Evolutionary conservation across 768 basidiomycete genomes (phyloP).

Genomic region (Inosperma sp.): DNA sequence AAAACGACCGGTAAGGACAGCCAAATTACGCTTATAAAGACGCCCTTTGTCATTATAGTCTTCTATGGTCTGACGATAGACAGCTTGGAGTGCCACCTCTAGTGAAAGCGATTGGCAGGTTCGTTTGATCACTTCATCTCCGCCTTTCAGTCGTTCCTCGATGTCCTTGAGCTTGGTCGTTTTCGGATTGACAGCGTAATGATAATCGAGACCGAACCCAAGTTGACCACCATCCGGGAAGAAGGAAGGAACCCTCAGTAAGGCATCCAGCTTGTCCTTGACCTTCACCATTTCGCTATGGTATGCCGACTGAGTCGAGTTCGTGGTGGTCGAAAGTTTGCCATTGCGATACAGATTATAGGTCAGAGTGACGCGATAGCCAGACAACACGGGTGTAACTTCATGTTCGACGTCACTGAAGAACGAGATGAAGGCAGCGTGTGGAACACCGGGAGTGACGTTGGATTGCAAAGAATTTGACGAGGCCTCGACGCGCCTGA

Average conservation of each 20-base stretch:
- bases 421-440: slow-evolving; percentile 25
- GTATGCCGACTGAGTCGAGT: not conserved
- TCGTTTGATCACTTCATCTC: slow-evolving; percentile 10
- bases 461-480: slow-evolving; percentile 33
- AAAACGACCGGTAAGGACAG: not conserved
- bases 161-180: not conserved
- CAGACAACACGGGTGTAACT: too few species aligned
- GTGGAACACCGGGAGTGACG: slow-evolving; percentile 31
- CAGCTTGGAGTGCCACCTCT: not conserved
- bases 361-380: too few species aligned
- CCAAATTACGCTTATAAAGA: not conserved
- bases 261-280: not conserved
- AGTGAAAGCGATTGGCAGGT: slow-evolving; percentile 2
- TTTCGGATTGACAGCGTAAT: slow-evolving; percentile 9
- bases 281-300: not conserved
- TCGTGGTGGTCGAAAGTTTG: not conserved
- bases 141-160: slow-evolving; percentile 7
- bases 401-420: too few species aligned
- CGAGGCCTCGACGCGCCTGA: slow-evolving; percentile 28
- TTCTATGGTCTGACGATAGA: not conserved
- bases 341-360: too few species aligned
- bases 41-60: not conserved
- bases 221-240: slow-evolving; percentile 8
- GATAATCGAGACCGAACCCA: slow-evolving; percentile 17
- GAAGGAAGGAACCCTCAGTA: slow-evolving; percentile 3